These are phyloP conservation scores for Talaromyces sp. DNA, from an alignment of 2,329 filamentous ascomycete genomes.

Conservation along the genomic window DNA sequence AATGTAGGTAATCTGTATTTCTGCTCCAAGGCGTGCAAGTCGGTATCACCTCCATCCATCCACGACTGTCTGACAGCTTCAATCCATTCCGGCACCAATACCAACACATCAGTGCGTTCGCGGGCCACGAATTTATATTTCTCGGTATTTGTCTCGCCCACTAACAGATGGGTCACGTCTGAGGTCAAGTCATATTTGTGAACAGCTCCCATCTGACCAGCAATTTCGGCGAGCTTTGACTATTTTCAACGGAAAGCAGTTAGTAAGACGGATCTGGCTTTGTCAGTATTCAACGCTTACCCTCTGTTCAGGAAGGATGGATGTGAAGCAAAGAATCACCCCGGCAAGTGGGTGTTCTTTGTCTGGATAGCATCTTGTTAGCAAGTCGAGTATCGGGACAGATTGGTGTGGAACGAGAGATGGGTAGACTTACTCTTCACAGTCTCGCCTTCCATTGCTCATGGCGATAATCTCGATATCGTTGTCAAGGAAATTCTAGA, in stretches of 20 bases:
- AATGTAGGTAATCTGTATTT: slow-evolving; percentile 48
- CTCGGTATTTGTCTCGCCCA: slow-evolving; percentile 81
- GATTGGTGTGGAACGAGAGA: background rate
- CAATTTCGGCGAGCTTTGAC: slow-evolving; percentile 45
- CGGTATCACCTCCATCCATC: slow-evolving; percentile 73
- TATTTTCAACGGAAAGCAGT: slow-evolving; percentile 21
- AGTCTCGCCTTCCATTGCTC: slow-evolving; percentile 40
- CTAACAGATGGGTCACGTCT: slow-evolving; percentile 90
- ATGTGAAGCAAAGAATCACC: slow-evolving; percentile 82
- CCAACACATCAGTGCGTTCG: slow-evolving; percentile 78
- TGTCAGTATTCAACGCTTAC: slow-evolving; percentile 47
- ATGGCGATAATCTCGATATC: slow-evolving; percentile 26
- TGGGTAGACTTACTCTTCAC: slow-evolving; percentile 30
- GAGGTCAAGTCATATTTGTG: slow-evolving; percentile 93
- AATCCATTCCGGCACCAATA: slow-evolving; percentile 80
- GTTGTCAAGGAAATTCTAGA: slow-evolving; percentile 3
- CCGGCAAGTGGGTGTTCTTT: slow-evolving; percentile 64
- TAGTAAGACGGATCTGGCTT: slow-evolving; percentile 12
- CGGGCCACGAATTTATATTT: slow-evolving; percentile 96
- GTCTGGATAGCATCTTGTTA: slow-evolving; percentile 40
- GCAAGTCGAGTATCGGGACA: background rate
- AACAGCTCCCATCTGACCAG: slow-evolving; percentile 75
- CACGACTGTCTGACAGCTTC: slow-evolving; percentile 74
- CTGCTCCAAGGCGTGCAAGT: slow-evolving; percentile 66
- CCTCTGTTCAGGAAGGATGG: slow-evolving; percentile 72